A percentile compares a stretch with the other conserved stretches of the same genome.
phyloP scores from a whole-genome alignment of 257 asterid genomes.

The Datura wrightii region DNA sequence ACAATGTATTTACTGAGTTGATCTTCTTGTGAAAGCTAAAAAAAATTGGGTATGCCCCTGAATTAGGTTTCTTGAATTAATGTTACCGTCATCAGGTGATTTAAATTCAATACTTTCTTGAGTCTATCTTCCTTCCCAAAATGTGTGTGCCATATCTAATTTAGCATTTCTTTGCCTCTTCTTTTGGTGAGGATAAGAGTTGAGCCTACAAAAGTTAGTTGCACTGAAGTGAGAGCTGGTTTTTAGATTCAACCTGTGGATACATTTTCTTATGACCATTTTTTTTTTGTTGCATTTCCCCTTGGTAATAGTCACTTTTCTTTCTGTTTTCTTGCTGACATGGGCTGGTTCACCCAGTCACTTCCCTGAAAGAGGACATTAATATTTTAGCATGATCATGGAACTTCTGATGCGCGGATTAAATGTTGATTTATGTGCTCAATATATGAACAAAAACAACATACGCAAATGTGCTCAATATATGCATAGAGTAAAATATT shows the following conservation, averaged over 20 bases:
- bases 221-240: constrained; percentile 13
- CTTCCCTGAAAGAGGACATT: constrained; percentile 13
- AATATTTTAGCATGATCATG: constrained; percentile 14
- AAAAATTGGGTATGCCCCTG: not conserved
- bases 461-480: not conserved
- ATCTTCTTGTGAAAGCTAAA: not conserved
- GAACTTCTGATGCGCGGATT: not conserved
- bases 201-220: constrained; percentile 3
- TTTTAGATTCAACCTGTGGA: not conserved
- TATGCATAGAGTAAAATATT: not conserved
- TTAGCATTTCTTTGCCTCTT: not conserved
- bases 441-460: not conserved
- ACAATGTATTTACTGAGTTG: not conserved
- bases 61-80: not conserved
- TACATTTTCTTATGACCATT: not conserved
- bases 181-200: not conserved
- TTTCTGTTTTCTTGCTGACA: constrained; percentile 1
- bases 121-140: not conserved
- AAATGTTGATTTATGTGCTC: not conserved
- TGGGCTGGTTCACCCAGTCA: not conserved
- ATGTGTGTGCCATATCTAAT: not conserved
- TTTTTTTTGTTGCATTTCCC: not conserved
- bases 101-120: not conserved
- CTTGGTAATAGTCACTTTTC: not conserved
- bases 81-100: not conserved